Evolutionary conservation across 2,329 filamentous ascomycete species (phyloP).

Genomic region (Nakataea oryzae): DNA sequence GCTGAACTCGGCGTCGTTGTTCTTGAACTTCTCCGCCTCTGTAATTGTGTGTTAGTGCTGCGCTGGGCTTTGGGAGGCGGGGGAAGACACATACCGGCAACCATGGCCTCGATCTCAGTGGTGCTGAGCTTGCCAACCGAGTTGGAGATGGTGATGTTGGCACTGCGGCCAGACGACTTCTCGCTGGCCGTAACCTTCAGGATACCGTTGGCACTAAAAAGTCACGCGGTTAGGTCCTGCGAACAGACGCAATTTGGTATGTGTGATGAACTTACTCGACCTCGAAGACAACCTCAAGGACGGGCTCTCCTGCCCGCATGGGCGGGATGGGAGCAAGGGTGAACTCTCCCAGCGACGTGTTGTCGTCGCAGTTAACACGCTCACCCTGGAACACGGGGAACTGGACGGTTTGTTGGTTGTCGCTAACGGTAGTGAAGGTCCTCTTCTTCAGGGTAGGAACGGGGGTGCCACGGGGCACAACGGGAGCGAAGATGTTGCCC

Average conservation of each 20-base stretch:
- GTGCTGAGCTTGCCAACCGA: constrained; percentile 97
- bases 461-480: constrained; percentile 70
- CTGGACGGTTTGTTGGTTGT: constrained; percentile 70
- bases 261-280: constrained; percentile 48
- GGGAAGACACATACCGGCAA: constrained; percentile 52
- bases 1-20: constrained; percentile 94
- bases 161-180: constrained; percentile 94
- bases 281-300: constrained; percentile 97
- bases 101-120: constrained; percentile 95
- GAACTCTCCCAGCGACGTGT: constrained; percentile 96
- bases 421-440: constrained; percentile 80
- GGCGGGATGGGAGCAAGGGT: constrained; percentile 81
- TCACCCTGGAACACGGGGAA: constrained; percentile 96
- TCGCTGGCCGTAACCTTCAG: constrained; percentile 98
- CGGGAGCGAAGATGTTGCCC: constrained; percentile 95
- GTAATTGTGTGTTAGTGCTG: not conserved
- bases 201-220: constrained; percentile 74
- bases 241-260: constrained; percentile 23
- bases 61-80: not conserved
- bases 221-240: not conserved
- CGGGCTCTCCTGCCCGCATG: constrained; percentile 89
- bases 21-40: constrained; percentile 98
- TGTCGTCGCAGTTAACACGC: constrained; percentile 96
- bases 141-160: constrained; percentile 99
- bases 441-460: constrained; percentile 74